Base-by-base conservation (phyloP, 2,329 filamentous ascomycete genomes). In the Cladosporium sp. region DNA sequence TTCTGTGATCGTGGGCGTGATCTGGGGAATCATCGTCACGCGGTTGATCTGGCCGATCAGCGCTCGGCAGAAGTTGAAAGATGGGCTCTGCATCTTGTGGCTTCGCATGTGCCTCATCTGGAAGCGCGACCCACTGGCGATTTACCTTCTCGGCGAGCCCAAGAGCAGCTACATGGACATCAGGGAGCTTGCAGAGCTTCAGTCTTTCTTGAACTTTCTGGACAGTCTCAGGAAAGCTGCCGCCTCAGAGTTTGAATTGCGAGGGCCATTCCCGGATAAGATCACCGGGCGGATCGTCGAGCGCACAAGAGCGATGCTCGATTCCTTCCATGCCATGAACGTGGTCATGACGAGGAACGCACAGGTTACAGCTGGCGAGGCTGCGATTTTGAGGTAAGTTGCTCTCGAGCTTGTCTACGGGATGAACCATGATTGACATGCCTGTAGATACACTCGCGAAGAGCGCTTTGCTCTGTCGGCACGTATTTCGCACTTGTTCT, bases 301-400 rank as follows among this genome's bases (percentile, higher is more conserved):
- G 26, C 89, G 89, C 11, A 97, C 93, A 0, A 89, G 90, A 68
- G 88, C 90, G 62, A 91, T 97, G 79, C 87, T 98, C 5, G 93
- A 97, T 78, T 90, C 92, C 44, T 97, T 99, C 77, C 93, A 98
- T 74, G 92, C 93, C 61, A 97, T 99, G 92, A 96, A 94, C 69
- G 87, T 97, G 12, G 89, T 97, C 68, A 93, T 96, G 44, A 85
- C 91, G 74, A 94, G 93, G 73, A 91, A 94, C 66, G 82, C 89
- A 12, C 85, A 86, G 44, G 86, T 92, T 1, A 92, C 89, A 2
- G 86, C 89, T 29, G 93, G 94, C 4, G 94, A 98, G 79, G 88
- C 89, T 65, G 89, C 90, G 10, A 85, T 98, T 44, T 81, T 99
- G 44, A 84, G 50, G 64, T 62, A 21, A 35, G 49, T 66, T 14